Evolutionary conservation across 2,329 filamentous ascomycete species (phyloP), one percentile per base, ranked within the genome.

Genomic region (Blastomyces silverae): DNA sequence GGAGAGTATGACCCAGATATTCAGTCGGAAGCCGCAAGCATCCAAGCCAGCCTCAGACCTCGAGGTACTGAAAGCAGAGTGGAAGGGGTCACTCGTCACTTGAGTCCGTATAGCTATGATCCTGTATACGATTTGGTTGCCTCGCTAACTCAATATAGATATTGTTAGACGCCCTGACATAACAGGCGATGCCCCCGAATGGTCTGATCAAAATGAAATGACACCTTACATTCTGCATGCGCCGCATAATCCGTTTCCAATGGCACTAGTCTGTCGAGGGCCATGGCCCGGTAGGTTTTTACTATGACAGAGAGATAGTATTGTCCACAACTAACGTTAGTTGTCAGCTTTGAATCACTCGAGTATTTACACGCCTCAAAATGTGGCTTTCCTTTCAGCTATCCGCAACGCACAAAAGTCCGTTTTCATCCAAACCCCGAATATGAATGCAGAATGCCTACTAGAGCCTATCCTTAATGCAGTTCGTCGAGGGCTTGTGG

Each of bases 341-440:
- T 25, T 46, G 60, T 20, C 61, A 77, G 79, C 82, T 0, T 82
- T 85, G 1, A 88, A 85, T 69, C 84, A 88, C 64, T 78, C 80
- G 22, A 85, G 82, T 22, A 78, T 86, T 2, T 79, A 83, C 60
- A 87, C 86, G 2, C 90, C 90, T 0, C 90, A 93, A 70, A 92
- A 93, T 70, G 87, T 87, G 61, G 87, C 87, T 0, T 92, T 87
- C 84, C 77, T 92, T 0, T 88, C 88, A 0, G 83, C 87, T 0
- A 80, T 92, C 8, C 81, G 85, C 0, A 83, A 91, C 69, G 89
- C 89, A 0, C 75, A 80, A 63, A 77, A 78, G 15, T 81, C 77
- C 37, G 82, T 92, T n/a, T 91, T 92, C 70, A 91, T 93, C 65
- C 89, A 92, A 73, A 87, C 88, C 0, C 90, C 90, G 0, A 88